phyloP scores from a whole-genome alignment of 139 green algal species.

The Edaphochlamys debaryana region DNA sequence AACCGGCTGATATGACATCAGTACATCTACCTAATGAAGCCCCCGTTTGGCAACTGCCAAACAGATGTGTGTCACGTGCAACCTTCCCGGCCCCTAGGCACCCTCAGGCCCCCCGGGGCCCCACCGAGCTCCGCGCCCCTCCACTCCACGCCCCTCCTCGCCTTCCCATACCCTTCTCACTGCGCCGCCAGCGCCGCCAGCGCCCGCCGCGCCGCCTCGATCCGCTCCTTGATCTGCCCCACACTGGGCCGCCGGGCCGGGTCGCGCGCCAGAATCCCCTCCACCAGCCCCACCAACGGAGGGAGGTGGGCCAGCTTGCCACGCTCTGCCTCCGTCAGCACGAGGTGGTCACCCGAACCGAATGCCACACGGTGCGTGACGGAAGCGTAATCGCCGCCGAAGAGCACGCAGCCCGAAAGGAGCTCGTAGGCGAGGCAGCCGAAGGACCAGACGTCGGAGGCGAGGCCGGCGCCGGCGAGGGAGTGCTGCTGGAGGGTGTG shows the following conservation, averaged over 20 bases:
- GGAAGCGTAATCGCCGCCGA: conserved; percentile 52
- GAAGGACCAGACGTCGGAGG: conserved; percentile 83
- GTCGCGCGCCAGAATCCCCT: conserved; percentile 77
- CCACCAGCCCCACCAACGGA: conserved; percentile 66
- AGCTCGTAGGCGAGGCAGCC: conserved; percentile 88
- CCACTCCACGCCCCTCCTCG: too few relatives aligned
- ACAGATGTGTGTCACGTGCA: too few relatives aligned
- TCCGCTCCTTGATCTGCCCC: conserved; percentile 7
- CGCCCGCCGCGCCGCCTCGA: neutral
- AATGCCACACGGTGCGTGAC: conserved; percentile 60
- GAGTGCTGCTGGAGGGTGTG: neutral
- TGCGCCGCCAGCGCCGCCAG: neutral
- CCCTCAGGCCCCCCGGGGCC: too few relatives aligned
- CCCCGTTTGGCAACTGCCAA: too few relatives aligned
- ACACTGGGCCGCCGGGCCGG: conserved; percentile 61
- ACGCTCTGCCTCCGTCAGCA: conserved; percentile 40
- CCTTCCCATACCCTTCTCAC: too few relatives aligned
- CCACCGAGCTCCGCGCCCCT: too few relatives aligned
- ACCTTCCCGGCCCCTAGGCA: too few relatives aligned
- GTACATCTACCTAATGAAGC: too few relatives aligned
- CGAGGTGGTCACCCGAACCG: conserved; percentile 24
- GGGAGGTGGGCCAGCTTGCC: conserved; percentile 11
- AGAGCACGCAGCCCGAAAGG: conserved; percentile 69
- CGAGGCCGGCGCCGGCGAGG: conserved; percentile 63
- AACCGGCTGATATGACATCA: too few relatives aligned